Evolutionary conservation across 306 rosid genomes (phyloP).

Genomic region (Cucumis cinereus): DNA sequence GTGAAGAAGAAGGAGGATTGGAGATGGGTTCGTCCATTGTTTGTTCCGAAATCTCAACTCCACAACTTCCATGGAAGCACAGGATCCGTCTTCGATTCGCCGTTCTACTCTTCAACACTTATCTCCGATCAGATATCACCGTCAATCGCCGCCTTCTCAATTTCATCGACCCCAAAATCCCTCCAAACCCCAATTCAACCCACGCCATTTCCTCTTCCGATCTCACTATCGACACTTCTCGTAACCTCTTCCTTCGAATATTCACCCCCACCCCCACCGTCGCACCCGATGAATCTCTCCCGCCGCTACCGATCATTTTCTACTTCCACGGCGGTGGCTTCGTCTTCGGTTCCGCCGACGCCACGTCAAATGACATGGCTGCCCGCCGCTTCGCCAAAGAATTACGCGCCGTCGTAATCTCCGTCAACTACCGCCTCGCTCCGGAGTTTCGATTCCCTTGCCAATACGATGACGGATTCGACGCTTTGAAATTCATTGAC

Average conservation of each 20-base stretch:
- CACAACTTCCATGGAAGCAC: neutral
- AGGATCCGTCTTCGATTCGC: neutral
- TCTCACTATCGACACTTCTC: neutral
- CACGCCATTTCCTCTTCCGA: constrained; percentile 4
- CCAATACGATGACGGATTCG: constrained; percentile 24
- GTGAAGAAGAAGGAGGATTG: no score
- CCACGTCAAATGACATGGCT: neutral
- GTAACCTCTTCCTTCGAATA: neutral
- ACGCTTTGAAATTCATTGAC: constrained; percentile 19
- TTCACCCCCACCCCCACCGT: neutral
- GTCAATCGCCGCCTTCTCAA: neutral
- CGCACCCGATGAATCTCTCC: neutral
- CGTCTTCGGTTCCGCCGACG: neutral
- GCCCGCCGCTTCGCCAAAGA: constrained; percentile 1
- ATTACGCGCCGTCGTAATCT: constrained; percentile 13
- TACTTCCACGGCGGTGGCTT: constrained; percentile 22
- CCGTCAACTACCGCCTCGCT: constrained; percentile 21
- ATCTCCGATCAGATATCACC: neutral
- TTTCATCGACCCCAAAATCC: neutral
- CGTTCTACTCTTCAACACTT: neutral
- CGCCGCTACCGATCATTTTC: neutral
- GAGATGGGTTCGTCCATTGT: neutral
- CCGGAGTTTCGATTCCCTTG: constrained; percentile 17
- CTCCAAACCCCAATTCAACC: neutral
- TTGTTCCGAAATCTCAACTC: neutral